Evolutionary conservation across 805 yeast genomes (phyloP).

Genomic region (Kuraishia hungarica): DNA sequence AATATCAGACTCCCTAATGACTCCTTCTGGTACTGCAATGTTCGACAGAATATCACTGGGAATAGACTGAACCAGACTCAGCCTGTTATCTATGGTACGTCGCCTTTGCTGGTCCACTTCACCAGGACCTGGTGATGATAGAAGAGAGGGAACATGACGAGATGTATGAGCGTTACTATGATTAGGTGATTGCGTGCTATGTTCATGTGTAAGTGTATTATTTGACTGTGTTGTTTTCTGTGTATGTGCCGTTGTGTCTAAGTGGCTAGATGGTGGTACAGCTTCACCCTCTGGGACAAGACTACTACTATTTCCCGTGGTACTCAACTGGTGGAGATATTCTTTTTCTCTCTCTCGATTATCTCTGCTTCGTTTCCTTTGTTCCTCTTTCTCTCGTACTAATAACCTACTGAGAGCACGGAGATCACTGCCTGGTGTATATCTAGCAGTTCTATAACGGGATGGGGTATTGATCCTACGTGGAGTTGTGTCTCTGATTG

Average conservation of each 20-base stretch:
- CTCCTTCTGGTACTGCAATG: conserved; percentile 25
- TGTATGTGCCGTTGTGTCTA: background rate
- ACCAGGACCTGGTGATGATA: background rate
- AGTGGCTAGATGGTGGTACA: no score
- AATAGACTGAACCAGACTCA: conserved; percentile 16
- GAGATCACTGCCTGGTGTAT: conserved; percentile 24
- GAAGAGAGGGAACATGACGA: conserved; percentile 2
- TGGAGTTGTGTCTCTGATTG: conserved; percentile 22
- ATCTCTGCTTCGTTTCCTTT: conserved; percentile 5
- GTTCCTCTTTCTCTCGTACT: conserved; percentile 14
- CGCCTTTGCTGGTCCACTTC: conserved; percentile 13
- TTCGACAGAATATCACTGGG: conserved; percentile 16
- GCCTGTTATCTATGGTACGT: conserved; percentile 14
- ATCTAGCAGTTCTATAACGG: conserved; percentile 8
- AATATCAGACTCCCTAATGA: conserved; percentile 20
- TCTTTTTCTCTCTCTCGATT: conserved; percentile 1
- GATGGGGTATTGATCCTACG: conserved; percentile 1
- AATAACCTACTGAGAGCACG: conserved; percentile 20
- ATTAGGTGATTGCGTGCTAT: background rate
- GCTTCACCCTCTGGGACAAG: conserved; percentile 6
- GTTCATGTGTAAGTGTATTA: background rate
- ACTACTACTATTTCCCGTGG: conserved; percentile 4
- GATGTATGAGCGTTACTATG: background rate
- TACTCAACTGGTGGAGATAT: conserved; percentile 2
- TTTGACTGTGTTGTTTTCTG: background rate